These are phyloP conservation scores for Chytriomyces confervae DNA, from an alignment of 192 early-diverging fungal genomes.

Conservation along the genomic window DNA sequence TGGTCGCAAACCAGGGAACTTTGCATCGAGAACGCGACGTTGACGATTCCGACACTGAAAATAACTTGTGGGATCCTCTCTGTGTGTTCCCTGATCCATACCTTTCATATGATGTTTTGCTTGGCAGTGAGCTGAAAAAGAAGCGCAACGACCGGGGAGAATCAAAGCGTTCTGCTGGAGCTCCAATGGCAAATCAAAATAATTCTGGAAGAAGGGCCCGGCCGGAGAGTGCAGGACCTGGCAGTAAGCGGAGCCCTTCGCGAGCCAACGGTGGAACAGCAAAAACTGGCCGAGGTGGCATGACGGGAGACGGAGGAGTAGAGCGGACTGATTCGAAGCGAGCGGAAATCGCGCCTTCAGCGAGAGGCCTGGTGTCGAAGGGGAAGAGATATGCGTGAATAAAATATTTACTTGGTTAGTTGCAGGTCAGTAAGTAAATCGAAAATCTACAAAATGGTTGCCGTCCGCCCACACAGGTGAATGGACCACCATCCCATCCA, in stretches of 20 bases:
- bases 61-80: constrained; percentile 59
- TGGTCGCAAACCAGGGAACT: constrained; percentile 45
- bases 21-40: constrained; percentile 46
- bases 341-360: constrained; percentile 32
- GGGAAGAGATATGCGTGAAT: constrained; percentile 37
- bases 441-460: no score
- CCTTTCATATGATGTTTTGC: constrained; percentile 59
- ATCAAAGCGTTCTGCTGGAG: background rate
- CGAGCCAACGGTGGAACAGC: constrained; percentile 10
- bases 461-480: no score
- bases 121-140: constrained; percentile 40
- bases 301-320: background rate
- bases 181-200: background rate
- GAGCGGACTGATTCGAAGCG: constrained; percentile 14
- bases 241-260: constrained; percentile 29
- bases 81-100: constrained; percentile 64
- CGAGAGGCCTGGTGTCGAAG: constrained; percentile 39
- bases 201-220: constrained; percentile 19
- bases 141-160: constrained; percentile 11
- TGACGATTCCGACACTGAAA: constrained; percentile 41
- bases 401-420: background rate
- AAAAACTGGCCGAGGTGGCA: constrained; percentile 5
- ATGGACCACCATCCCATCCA: no score
- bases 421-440: no score
- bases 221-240: constrained; percentile 35